Percentiles rank a stretch among this genome's conserved stretches.
phyloP scores from a whole-genome alignment of 805 yeast species.

The Grigorovia humatica region DNA sequence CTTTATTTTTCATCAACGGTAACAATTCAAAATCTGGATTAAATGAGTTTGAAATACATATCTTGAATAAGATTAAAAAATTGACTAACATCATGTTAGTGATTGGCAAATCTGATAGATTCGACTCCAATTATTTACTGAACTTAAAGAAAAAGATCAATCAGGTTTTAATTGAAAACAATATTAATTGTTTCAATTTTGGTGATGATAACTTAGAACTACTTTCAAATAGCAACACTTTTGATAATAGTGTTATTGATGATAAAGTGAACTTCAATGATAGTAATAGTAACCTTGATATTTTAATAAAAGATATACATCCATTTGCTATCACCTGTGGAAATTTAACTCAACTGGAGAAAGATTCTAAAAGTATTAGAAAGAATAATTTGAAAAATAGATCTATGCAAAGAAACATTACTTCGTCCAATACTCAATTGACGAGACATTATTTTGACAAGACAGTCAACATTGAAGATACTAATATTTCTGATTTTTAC shows the following conservation, averaged over 20 bases:
- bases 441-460: background rate
- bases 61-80: conserved; percentile 58
- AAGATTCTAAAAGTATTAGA: conserved; percentile 4
- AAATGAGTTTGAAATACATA: conserved; percentile 44
- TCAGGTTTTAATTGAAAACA: conserved; percentile 45
- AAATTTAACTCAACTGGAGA: conserved; percentile 19
- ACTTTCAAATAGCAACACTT: conserved; percentile 19
- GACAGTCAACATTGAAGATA: background rate
- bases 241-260: background rate
- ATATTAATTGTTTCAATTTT: conserved; percentile 64
- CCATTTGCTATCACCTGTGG: conserved; percentile 66
- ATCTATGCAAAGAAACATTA: background rate
- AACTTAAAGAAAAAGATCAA: conserved; percentile 43
- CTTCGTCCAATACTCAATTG: background rate
- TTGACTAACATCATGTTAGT: conserved; percentile 80
- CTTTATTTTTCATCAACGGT: conserved; percentile 67
- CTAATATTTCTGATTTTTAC: conserved; percentile 52
- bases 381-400: background rate
- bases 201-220: conserved; percentile 38
- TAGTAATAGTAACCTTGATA: background rate
- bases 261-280: background rate
- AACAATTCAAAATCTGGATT: conserved; percentile 34
- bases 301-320: conserved; percentile 35
- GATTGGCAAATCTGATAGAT: conserved; percentile 68
- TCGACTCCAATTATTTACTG: conserved; percentile 54